Evolutionary conservation across 2,329 filamentous ascomycete species (phyloP).

Genomic region (Colletotrichum sp.): DNA sequence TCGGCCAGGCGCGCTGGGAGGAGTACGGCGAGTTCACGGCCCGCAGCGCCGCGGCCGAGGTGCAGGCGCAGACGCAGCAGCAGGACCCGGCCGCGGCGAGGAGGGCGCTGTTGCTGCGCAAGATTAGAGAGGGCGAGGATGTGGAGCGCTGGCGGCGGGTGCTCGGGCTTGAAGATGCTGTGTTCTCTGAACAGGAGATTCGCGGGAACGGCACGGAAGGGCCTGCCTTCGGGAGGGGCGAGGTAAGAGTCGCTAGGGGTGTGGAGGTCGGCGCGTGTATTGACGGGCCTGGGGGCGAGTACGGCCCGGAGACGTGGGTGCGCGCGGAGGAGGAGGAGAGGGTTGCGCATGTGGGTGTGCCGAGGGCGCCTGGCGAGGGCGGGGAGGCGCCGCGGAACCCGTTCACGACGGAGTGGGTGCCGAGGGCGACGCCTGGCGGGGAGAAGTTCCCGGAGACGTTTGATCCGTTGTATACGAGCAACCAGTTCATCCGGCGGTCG

Average conservation of each 20-base stretch:
- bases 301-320: neutral
- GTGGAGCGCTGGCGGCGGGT: neutral
- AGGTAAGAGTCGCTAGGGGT: neutral
- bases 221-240: neutral
- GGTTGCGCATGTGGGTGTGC: neutral
- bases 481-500: constrained; percentile 14
- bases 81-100: neutral
- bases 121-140: neutral
- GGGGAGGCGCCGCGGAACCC: constrained; percentile 14
- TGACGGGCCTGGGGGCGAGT: neutral
- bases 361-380: constrained; percentile 9
- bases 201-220: neutral
- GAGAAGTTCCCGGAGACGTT: neutral
- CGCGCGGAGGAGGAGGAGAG: neutral
- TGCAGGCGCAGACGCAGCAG: neutral
- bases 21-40: neutral
- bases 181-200: neutral
- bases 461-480: constrained; percentile 15
- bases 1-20: constrained; percentile 3
- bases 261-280: neutral
- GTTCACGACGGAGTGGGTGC: constrained; percentile 20
- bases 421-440: neutral
- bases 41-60: neutral
- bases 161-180: neutral
- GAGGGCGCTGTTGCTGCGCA: neutral